A percentile compares a stretch with the other conserved stretches of the same genome.
These are phyloP conservation scores for Sarocladium strictum DNA, from an alignment of 2,329 filamentous ascomycete genomes.

Conservation along the genomic window DNA sequence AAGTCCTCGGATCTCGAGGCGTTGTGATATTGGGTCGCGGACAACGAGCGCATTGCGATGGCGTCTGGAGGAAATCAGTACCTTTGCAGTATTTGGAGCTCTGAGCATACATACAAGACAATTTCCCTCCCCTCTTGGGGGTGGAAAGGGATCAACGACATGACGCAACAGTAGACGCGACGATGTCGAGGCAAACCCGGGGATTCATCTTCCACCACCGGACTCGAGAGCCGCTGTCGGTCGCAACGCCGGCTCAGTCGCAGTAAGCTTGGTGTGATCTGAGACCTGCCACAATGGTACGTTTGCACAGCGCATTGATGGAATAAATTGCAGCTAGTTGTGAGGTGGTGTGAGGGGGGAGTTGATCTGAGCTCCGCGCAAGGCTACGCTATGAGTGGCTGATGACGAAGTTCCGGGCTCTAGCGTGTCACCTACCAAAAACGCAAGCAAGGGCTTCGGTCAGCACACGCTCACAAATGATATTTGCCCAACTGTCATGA, in stretches of 20 bases:
- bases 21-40: conserved; percentile 77
- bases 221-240: not conserved
- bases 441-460: too few species aligned
- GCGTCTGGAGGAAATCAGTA: conserved; percentile 52
- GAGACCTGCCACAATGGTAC: not conserved
- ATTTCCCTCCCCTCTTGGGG: conserved; percentile 70
- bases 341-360: not conserved
- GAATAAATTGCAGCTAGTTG: not conserved
- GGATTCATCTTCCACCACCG: conserved; percentile 10
- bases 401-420: not conserved
- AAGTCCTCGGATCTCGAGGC: conserved; percentile 73
- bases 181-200: conserved; percentile 14
- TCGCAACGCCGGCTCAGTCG: not conserved
- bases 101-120: conserved; percentile 57
- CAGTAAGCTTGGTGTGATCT: not conserved
- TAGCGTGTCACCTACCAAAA: not conserved
- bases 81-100: conserved; percentile 5
- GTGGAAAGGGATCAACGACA: conserved; percentile 73
- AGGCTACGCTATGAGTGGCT: not conserved
- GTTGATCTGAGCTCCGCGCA: not conserved
- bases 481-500: too few species aligned
- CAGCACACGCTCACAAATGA: too few species aligned
- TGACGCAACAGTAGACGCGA: conserved; percentile 15
- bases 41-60: conserved; percentile 91
- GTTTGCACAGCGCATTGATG: not conserved